A percentile compares a stretch with the other conserved stretches of the same genome.
Conservation (phyloP, 768 basidiomycete genomes). For the Dioszegia aurantiaca region DNA sequence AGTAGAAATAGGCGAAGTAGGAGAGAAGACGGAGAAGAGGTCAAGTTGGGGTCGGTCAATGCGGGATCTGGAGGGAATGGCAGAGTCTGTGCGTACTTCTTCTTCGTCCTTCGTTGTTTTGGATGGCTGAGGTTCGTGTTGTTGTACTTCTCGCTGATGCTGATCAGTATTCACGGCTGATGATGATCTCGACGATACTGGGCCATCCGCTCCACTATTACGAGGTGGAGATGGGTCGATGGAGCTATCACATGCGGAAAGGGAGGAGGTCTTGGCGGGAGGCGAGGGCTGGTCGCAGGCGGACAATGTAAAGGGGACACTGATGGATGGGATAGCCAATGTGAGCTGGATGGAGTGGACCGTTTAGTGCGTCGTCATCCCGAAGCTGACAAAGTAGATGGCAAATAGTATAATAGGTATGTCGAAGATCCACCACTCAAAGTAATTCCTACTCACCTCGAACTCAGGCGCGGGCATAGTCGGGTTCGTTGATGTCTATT, state of each 20-base stretch:
- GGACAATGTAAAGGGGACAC: constrained; percentile 48
- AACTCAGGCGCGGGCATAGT: constrained; percentile 71
- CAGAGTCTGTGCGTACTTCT: constrained; percentile 10
- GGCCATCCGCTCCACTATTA: constrained; percentile 2
- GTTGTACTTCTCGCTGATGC: background rate
- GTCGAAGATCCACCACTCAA: background rate
- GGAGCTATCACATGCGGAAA: constrained; percentile 18
- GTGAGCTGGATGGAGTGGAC: constrained; percentile 58
- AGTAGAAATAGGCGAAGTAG: constrained; percentile 1
- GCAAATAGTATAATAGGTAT: constrained; percentile 77
- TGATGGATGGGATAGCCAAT: constrained; percentile 64
- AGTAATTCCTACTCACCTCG: too few species aligned
- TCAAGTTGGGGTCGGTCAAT: background rate
- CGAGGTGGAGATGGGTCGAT: background rate
- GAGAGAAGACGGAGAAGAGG: background rate
- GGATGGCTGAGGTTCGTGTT: background rate
- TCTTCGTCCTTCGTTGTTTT: background rate
- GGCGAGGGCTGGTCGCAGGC: constrained; percentile 9
- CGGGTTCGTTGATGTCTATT: constrained; percentile 19
- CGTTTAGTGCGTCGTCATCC: too few species aligned
- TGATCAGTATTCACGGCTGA: constrained; percentile 7
- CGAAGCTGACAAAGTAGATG: constrained; percentile 62
- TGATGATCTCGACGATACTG: constrained; percentile 10
- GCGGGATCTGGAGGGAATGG: too few species aligned
- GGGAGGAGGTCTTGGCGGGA: constrained; percentile 19